Evolutionary conservation across 495 filamentous ascomycete species (phyloP).

Genomic region (Schizothecium vesticola): DNA sequence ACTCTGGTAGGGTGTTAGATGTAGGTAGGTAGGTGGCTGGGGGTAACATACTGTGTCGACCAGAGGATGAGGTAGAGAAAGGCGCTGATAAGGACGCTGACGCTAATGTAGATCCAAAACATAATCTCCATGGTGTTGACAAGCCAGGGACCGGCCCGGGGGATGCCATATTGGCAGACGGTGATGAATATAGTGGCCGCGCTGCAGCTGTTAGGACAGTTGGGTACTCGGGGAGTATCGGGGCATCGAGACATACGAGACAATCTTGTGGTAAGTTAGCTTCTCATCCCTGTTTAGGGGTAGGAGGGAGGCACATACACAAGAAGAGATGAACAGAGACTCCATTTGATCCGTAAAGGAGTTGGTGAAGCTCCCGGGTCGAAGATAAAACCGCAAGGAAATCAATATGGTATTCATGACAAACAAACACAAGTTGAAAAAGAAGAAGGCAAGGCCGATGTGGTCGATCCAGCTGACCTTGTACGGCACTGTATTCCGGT

Average conservation of each 20-base stretch:
- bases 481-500: slow-evolving; percentile 56
- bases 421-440: slow-evolving; percentile 71
- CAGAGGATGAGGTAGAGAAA: slow-evolving; percentile 70
- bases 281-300: not conserved
- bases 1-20: slow-evolving; percentile 21
- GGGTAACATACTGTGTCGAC: slow-evolving; percentile 45
- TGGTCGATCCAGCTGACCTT: slow-evolving; percentile 61
- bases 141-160: slow-evolving; percentile 63
- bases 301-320: slow-evolving; percentile 36
- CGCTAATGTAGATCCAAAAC: slow-evolving; percentile 68
- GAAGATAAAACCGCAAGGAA: slow-evolving; percentile 61
- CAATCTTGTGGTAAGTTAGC: slow-evolving; percentile 29
- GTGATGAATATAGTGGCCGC: slow-evolving; percentile 76
- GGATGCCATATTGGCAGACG: slow-evolving; percentile 70
- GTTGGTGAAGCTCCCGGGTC: slow-evolving; percentile 64
- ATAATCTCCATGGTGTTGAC: slow-evolving; percentile 53
- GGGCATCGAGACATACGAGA: slow-evolving; percentile 29
- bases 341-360: slow-evolving; percentile 76
- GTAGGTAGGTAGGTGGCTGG: not conserved
- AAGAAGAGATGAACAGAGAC: slow-evolving; percentile 71
- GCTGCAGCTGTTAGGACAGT: slow-evolving; percentile 18
- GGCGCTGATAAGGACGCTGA: slow-evolving; percentile 59
- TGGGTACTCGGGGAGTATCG: not conserved
- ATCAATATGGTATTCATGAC: slow-evolving; percentile 63
- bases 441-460: slow-evolving; percentile 68